A percentile compares a stretch with the other conserved stretches of the same genome.
Conservation (phyloP, 176 grass and related monocot genomes). For the Zoysia pacifica region DNA sequence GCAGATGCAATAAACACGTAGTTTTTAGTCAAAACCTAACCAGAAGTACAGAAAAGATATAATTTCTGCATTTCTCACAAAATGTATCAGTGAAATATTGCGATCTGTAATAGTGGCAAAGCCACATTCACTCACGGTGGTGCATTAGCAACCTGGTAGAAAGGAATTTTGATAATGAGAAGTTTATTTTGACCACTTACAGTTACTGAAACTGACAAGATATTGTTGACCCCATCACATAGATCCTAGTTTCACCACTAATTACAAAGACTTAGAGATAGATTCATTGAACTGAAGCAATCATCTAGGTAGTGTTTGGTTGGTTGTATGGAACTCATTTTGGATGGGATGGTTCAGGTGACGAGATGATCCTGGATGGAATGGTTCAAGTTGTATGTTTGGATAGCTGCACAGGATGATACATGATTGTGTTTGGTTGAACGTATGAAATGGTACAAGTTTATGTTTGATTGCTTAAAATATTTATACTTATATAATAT, state of each 20-base stretch:
- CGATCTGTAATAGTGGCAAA: not conserved
- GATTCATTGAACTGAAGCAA: not conserved
- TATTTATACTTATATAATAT: too few relatives aligned
- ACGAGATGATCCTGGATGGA: too few relatives aligned
- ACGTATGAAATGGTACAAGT: too few relatives aligned
- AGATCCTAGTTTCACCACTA: not conserved
- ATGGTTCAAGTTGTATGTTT: too few relatives aligned
- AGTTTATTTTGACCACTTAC: not conserved
- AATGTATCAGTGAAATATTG: slow-evolving; percentile 1
- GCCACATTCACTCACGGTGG: not conserved
- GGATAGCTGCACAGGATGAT: too few relatives aligned
- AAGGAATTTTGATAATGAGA: not conserved
- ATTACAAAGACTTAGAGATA: not conserved
- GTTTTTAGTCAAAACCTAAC: not conserved
- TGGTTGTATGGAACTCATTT: too few relatives aligned
- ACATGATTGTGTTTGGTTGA: too few relatives aligned
- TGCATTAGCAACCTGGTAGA: not conserved
- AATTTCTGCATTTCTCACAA: not conserved
- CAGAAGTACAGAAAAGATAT: not conserved
- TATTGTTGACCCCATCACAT: not conserved
- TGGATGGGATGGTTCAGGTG: too few relatives aligned
- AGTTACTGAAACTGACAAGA: not conserved
- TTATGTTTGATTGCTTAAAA: too few relatives aligned
- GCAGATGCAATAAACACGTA: not conserved
- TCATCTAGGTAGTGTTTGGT: not conserved